Percentiles rank a stretch among this genome's conserved stretches.
These are phyloP conservation scores for Curvularia hawaiiensis DNA, from an alignment of 2,329 filamentous ascomycete species.

Conservation along the genomic window DNA sequence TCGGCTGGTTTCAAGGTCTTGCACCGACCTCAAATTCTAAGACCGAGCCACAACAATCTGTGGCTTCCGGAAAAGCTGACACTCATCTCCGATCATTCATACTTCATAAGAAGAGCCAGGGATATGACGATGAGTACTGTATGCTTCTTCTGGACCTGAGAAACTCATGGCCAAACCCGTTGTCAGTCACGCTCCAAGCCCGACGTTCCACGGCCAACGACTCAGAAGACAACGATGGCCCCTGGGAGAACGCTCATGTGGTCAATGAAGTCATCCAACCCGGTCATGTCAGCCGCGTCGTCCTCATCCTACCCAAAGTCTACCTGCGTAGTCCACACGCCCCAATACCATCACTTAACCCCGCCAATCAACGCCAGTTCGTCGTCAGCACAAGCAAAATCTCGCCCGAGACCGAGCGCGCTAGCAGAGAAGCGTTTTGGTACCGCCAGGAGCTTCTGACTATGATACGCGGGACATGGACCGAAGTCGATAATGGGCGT, in stretches of 20 bases:
- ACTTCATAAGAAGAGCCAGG: constrained; percentile 47
- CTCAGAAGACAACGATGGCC: constrained; percentile 9
- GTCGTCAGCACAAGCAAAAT: constrained; percentile 83
- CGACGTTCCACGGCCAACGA: constrained; percentile 30
- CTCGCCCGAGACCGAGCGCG: constrained; percentile 77
- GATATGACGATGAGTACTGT: constrained; percentile 67
- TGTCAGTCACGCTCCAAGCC: constrained; percentile 67
- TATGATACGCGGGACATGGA: constrained; percentile 74
- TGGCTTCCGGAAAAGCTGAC: constrained; percentile 32
- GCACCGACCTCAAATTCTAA: background rate
- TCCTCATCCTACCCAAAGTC: constrained; percentile 76
- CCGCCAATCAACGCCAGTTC: constrained; percentile 85
- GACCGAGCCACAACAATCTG: background rate
- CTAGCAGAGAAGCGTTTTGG: constrained; percentile 86
- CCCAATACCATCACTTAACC: constrained; percentile 79
- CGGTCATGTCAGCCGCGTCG: constrained; percentile 70
- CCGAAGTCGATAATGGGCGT: constrained; percentile 59
- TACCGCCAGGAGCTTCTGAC: constrained; percentile 82
- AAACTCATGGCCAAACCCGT: constrained; percentile 85
- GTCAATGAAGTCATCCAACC: constrained; percentile 58
- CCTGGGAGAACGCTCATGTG: constrained; percentile 23
- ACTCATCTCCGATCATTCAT: constrained; percentile 55
- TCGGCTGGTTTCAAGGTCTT: constrained; percentile 64
- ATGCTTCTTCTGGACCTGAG: constrained; percentile 82
- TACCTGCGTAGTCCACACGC: constrained; percentile 78